Base-by-base conservation (phyloP, 2,329 filamentous ascomycete species). In the Calcarisporium arbuscula region DNA sequence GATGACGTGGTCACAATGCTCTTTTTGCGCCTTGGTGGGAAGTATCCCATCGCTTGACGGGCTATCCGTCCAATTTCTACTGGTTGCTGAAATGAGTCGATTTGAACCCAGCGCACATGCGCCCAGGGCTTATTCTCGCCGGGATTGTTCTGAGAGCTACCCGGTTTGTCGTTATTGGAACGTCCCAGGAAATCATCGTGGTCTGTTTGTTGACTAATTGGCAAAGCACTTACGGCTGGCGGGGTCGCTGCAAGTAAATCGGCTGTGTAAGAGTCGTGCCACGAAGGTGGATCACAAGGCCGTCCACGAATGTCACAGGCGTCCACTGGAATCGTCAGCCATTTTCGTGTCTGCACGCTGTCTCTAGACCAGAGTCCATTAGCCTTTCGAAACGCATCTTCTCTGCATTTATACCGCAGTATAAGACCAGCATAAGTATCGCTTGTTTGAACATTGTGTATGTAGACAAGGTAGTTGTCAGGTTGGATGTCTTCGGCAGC, bases 341-440 rank as follows among this genome's bases (percentile, higher is more conserved):
- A 81, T 50, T 85, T 85, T 39, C 89, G 80, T 30, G 80, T 77
- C 56, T 95, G 90, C 22, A 96, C 82, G 43, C 79, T 87, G 54
- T 96, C 92, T 44, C 88, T 86, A 6, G 88, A 86, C 92, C 92
- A 98, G 51, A 98, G 79, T 9, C 92, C 79, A 56, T 98, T 98
- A 25, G 87, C 80, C 55, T 85, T 92, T 39, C 86, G 75, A 45
- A 98, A 80, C 3, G 83, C 74, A 30, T 89, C 82, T 36, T 88
- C 80, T 43, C 85, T 77, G 56, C 90, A 96, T 49, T 85, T 82
- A 60, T 94, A 98, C 49, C 82, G 85, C 45, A 98, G 80, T 34
- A 92, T 83, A 32, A 98, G 80, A 4, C 92, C 90, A 2, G 89
- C 88, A 47, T 96, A 80, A 2, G 88, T 96, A 61, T 98, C 92